Conservation (phyloP, 1,284 basidiomycete species). For the Athelia psychrophila region DNA sequence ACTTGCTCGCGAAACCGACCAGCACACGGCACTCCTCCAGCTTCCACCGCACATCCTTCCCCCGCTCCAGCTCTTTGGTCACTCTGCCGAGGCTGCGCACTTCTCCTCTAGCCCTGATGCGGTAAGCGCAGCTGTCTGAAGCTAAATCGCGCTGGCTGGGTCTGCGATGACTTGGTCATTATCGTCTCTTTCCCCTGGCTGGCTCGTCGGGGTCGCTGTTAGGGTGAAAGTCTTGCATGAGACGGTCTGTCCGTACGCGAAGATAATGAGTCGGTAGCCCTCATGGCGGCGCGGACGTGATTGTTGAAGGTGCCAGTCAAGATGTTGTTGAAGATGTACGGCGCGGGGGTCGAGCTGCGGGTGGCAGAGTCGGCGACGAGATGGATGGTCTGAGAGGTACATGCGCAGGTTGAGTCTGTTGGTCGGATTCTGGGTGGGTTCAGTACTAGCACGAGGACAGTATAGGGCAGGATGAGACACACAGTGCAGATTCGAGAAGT, state of each 20-base stretch:
- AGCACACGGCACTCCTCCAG: constrained; percentile 73
- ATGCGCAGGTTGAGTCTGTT: constrained; percentile 50
- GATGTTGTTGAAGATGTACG: constrained; percentile 75
- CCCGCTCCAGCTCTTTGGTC: constrained; percentile 66
- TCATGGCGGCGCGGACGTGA: constrained; percentile 92
- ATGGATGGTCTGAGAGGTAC: too few species aligned
- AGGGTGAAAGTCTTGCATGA: constrained; percentile 94
- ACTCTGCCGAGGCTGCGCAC: constrained; percentile 75
- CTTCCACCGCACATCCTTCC: constrained; percentile 65
- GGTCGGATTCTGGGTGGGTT: constrained; percentile 63
- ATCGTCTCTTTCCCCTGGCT: constrained; percentile 71
- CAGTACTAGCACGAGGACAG: constrained; percentile 3
- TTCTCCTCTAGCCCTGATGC: constrained; percentile 80
- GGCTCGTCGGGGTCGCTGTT: constrained; percentile 81
- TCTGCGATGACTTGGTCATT: constrained; percentile 71
- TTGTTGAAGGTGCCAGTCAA: constrained; percentile 84
- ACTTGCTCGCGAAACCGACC: constrained; percentile 72
- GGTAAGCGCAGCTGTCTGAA: constrained; percentile 68
- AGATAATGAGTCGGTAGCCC: constrained; percentile 94
- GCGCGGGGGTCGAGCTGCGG: constrained; percentile 39
- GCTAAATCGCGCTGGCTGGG: constrained; percentile 65
- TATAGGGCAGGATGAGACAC: constrained; percentile 13
- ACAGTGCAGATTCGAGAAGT: constrained; percentile 88
- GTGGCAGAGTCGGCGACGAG: too few species aligned
- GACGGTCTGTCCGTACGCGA: constrained; percentile 90